These are phyloP conservation scores for Zopfia rhizophila DNA, from an alignment of 2,329 filamentous ascomycete species.

Conservation along the genomic window DNA sequence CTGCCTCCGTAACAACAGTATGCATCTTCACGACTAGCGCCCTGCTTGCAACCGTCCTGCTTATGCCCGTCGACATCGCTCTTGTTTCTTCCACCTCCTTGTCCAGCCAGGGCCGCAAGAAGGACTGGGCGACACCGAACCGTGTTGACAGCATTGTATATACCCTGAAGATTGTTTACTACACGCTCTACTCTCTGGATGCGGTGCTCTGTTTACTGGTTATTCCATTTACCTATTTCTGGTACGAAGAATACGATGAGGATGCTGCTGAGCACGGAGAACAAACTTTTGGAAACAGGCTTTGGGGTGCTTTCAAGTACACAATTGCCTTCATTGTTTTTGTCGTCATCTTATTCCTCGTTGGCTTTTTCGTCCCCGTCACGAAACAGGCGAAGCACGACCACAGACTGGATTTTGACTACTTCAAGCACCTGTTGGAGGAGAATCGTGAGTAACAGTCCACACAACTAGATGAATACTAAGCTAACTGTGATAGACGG, in stretches of 20 bases:
- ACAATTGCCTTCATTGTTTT: constrained; percentile 85
- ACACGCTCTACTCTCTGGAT: constrained; percentile 90
- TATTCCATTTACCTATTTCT: constrained; percentile 97
- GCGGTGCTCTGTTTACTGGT: constrained; percentile 87
- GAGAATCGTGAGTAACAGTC: constrained; percentile 73
- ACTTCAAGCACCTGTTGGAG: constrained; percentile 84
- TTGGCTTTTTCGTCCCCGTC: constrained; percentile 93
- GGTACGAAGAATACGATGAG: constrained; percentile 97
- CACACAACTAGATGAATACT: constrained; percentile 11
- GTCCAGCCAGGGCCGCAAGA: constrained; percentile 80
- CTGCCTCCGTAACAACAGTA: constrained; percentile 81
- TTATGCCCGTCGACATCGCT: constrained; percentile 94
- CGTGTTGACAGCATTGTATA: constrained; percentile 80
- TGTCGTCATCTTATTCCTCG: constrained; percentile 82
- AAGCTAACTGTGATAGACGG: constrained; percentile 66
- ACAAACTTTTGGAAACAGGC: constrained; percentile 74
- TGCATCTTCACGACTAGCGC: constrained; percentile 88
- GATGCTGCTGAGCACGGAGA: constrained; percentile 83
- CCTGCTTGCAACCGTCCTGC: constrained; percentile 88
- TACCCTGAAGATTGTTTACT: constrained; percentile 90
- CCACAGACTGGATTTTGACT: constrained; percentile 83
- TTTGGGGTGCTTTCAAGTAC: constrained; percentile 91
- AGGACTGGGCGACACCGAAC: constrained; percentile 91
- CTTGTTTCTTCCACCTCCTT: constrained; percentile 89
- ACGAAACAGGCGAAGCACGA: constrained; percentile 71